phyloP scores from a whole-genome alignment of 345 rosid species.

The Isatis tinctoria region DNA sequence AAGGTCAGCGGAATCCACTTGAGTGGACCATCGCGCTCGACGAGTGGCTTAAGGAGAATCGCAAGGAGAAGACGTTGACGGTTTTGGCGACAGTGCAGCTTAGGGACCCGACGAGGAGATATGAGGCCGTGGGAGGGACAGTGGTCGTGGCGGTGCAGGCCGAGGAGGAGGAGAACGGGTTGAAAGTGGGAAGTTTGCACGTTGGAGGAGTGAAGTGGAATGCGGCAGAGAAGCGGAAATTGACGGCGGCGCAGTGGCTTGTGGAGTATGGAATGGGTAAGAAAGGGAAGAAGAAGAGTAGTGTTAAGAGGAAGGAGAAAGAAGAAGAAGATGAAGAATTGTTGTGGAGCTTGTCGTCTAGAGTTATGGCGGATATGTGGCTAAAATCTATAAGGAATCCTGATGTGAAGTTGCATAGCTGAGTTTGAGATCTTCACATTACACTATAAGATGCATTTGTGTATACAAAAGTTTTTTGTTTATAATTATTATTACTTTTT shows the following conservation, averaged over 20 bases:
- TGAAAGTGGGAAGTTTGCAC: conserved; percentile 60
- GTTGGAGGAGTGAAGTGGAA: conserved; percentile 67
- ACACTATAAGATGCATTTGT: conserved; percentile 13
- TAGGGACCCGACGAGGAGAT: conserved; percentile 81
- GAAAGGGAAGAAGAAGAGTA: conserved; percentile 55
- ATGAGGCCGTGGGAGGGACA: conserved; percentile 86
- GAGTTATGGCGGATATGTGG: conserved; percentile 98
- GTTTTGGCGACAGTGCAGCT: conserved; percentile 59
- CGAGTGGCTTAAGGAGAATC: conserved; percentile 55
- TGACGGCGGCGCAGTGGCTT: conserved; percentile 90
- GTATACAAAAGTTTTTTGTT: neutral
- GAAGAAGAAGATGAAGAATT: conserved; percentile 40
- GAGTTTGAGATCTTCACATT: neutral
- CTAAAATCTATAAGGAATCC: conserved; percentile 89
- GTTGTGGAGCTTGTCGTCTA: conserved; percentile 87
- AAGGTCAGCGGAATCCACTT: conserved; percentile 45
- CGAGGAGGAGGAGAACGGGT: conserved; percentile 46
- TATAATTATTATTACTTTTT: neutral
- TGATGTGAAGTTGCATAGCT: conserved; percentile 45
- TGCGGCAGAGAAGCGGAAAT: conserved; percentile 62
- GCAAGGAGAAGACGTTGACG: conserved; percentile 33
- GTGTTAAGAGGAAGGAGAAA: conserved; percentile 50
- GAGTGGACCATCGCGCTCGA: conserved; percentile 59
- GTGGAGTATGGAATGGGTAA: conserved; percentile 69
- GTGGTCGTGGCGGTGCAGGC: conserved; percentile 51